These are phyloP conservation scores for Penicillium canariense DNA, from an alignment of 495 filamentous ascomycete genomes.

Conservation along the genomic window DNA sequence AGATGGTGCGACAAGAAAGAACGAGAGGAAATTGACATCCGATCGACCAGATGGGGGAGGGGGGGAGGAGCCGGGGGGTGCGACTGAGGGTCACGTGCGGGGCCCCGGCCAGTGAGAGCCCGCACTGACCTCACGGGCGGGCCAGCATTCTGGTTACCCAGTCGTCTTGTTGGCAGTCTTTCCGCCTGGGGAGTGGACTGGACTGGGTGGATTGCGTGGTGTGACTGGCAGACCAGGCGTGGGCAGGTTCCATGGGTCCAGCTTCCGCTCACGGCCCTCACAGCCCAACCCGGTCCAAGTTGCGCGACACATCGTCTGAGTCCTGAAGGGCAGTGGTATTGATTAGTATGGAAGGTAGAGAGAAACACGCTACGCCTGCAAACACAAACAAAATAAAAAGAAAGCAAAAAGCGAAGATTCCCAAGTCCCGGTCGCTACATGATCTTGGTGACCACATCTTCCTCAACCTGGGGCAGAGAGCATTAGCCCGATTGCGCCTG, in stretches of 20 bases:
- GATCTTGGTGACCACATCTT: conserved; percentile 90
- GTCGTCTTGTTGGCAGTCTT: not conserved
- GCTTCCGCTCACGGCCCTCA: conserved; percentile 14
- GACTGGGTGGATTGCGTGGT: not conserved
- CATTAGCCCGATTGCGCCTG: conserved; percentile 53
- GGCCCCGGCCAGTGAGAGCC: conserved; percentile 41
- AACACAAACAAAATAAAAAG: conserved; percentile 13
- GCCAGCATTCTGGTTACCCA: not conserved
- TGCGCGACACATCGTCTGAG: conserved; percentile 28
- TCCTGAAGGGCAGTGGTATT: conserved; percentile 37
- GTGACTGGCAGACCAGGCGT: conserved; percentile 9
- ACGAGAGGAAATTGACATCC: not conserved
- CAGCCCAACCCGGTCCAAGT: conserved; percentile 30
- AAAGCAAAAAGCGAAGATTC: conserved; percentile 17
- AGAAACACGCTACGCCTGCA: conserved; percentile 28
- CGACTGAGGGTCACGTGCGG: conserved; percentile 39
- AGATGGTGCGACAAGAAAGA: not conserved
- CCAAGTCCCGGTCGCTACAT: conserved; percentile 57
- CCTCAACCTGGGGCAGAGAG: conserved; percentile 74
- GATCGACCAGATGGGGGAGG: conserved; percentile 1
- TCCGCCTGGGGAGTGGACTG: not conserved
- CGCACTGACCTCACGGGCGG: conserved; percentile 42
- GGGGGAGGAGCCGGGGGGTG: conserved; percentile 20
- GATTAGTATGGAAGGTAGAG: conserved; percentile 33
- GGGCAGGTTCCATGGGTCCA: conserved; percentile 17